A percentile compares a stretch with the other conserved stretches of the same genome.
phyloP scores from a whole-genome alignment of 2,329 filamentous ascomycete species.

The Cylindrodendrum hubeiense region DNA sequence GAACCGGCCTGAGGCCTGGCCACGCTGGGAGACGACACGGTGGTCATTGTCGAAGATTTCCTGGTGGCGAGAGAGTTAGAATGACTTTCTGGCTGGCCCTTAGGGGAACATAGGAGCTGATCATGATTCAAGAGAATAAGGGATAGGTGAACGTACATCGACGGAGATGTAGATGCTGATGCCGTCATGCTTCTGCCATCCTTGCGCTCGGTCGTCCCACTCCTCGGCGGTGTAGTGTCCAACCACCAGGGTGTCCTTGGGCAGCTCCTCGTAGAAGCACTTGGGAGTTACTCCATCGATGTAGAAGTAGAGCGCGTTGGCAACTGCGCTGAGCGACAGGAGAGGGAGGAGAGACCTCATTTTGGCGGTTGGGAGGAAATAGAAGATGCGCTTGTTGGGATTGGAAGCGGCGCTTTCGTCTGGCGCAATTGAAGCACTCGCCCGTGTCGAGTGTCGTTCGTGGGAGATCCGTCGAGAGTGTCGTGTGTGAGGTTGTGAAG shows the following conservation, averaged over 20 bases:
- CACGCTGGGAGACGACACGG: slow-evolving; percentile 90
- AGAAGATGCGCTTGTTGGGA: neutral
- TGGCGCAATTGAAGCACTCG: slow-evolving; percentile 33
- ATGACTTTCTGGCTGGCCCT: neutral
- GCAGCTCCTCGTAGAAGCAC: slow-evolving; percentile 98
- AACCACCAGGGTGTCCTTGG: slow-evolving; percentile 96
- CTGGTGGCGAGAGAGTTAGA: slow-evolving; percentile 52
- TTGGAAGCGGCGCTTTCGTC: slow-evolving; percentile 11
- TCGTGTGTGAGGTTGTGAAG: slow-evolving; percentile 28
- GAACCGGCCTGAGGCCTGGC: slow-evolving; percentile 82
- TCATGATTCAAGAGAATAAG: neutral
- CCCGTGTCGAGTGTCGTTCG: slow-evolving; percentile 15
- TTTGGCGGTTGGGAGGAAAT: slow-evolving; percentile 35
- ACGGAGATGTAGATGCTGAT: slow-evolving; percentile 92
- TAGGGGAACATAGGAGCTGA: neutral
- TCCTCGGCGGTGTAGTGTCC: slow-evolving; percentile 92
- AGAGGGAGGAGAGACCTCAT: slow-evolving; percentile 75
- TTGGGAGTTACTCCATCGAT: slow-evolving; percentile 87
- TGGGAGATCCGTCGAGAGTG: slow-evolving; percentile 1
- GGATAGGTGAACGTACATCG: slow-evolving; percentile 68
- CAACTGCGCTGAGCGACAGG: slow-evolving; percentile 72
- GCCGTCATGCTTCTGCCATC: slow-evolving; percentile 79
- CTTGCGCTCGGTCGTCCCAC: slow-evolving; percentile 77
- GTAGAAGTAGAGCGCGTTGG: slow-evolving; percentile 94
- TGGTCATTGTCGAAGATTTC: slow-evolving; percentile 98